A percentile compares a stretch with the other conserved stretches of the same genome.
phyloP scores from a whole-genome alignment of 2,329 filamentous ascomycete genomes.

The Calonectria multiphialidica region DNA sequence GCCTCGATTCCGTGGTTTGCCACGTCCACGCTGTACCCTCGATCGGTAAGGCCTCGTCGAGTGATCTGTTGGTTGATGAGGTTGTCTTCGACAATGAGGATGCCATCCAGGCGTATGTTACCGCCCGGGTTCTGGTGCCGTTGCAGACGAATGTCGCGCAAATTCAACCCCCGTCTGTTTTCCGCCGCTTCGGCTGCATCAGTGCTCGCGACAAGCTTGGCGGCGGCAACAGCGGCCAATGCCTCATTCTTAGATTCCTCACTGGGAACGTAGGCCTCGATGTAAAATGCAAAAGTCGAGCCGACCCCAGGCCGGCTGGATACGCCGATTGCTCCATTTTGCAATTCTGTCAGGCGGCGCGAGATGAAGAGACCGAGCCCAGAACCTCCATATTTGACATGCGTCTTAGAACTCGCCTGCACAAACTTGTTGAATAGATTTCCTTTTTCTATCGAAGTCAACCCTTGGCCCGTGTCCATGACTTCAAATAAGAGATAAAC shows the following conservation, averaged over 20 bases:
- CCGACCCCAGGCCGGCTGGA: conserved; percentile 76
- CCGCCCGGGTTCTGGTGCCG: conserved; percentile 41
- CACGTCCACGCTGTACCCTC: conserved; percentile 63
- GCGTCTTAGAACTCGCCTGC: conserved; percentile 81
- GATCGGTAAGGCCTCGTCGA: conserved; percentile 61
- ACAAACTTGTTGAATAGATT: conserved; percentile 83
- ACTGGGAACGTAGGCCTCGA: conserved; percentile 66
- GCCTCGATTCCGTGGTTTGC: conserved; percentile 70
- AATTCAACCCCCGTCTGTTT: conserved; percentile 28
- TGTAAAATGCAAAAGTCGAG: conserved; percentile 81
- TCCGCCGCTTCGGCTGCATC: conserved; percentile 31
- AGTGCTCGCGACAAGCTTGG: conserved; percentile 45
- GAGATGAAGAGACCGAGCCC: conserved; percentile 86
- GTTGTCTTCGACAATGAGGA: conserved; percentile 72
- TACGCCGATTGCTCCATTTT: conserved; percentile 84
- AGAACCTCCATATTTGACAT: conserved; percentile 83
- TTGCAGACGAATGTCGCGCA: conserved; percentile 38
- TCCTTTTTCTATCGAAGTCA: conserved; percentile 78
- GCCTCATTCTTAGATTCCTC: conserved; percentile 55
- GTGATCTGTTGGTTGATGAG: conserved; percentile 71
- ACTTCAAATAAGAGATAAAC: conserved; percentile 80
- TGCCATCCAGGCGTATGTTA: conserved; percentile 50
- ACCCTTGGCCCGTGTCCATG: conserved; percentile 80
- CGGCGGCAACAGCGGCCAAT: conserved; percentile 50
- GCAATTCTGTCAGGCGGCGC: conserved; percentile 81